phyloP scores from a whole-genome alignment of 2,329 filamentous ascomycete genomes.

The Cordyceps militaris region DNA sequence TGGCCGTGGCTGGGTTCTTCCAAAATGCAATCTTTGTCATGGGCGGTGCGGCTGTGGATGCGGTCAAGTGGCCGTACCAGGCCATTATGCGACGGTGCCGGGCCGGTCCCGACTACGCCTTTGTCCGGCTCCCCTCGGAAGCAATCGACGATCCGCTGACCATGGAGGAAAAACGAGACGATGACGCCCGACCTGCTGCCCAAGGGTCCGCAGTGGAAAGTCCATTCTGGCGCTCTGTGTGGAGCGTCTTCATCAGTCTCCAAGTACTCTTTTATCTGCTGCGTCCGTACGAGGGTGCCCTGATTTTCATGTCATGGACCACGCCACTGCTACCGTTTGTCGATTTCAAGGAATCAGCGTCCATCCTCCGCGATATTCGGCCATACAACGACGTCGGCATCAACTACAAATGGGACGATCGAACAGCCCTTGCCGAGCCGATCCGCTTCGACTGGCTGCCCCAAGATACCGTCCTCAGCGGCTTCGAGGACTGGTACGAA shows the following conservation, averaged over 20 bases:
- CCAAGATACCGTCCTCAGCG: slow-evolving; percentile 10
- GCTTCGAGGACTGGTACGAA: slow-evolving; percentile 25
- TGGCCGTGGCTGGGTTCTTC: slow-evolving; percentile 16
- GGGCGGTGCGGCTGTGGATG: slow-evolving; percentile 13
- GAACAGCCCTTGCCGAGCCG: slow-evolving; percentile 21
- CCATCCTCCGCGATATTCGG: slow-evolving; percentile 22
- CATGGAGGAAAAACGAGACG: neutral
- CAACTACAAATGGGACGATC: slow-evolving; percentile 23
- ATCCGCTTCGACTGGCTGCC: slow-evolving; percentile 23
- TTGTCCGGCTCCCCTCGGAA: neutral
- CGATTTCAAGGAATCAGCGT: slow-evolving; percentile 28
- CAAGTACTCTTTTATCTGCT: slow-evolving; percentile 20
- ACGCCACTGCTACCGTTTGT: slow-evolving; percentile 27
- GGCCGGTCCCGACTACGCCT: neutral
- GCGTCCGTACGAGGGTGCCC: slow-evolving; percentile 26
- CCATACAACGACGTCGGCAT: slow-evolving; percentile 22
- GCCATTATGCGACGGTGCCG: neutral
- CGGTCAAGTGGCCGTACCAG: slow-evolving; percentile 1
- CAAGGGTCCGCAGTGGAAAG: neutral
- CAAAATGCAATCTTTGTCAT: slow-evolving; percentile 19
- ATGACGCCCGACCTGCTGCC: neutral
- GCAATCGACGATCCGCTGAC: neutral
- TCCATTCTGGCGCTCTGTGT: slow-evolving; percentile 13
- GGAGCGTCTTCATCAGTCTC: slow-evolving; percentile 16
- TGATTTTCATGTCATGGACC: slow-evolving; percentile 31